phyloP scores from a whole-genome alignment of 202 grass and related monocot species.

The Zoysia matrella region DNA sequence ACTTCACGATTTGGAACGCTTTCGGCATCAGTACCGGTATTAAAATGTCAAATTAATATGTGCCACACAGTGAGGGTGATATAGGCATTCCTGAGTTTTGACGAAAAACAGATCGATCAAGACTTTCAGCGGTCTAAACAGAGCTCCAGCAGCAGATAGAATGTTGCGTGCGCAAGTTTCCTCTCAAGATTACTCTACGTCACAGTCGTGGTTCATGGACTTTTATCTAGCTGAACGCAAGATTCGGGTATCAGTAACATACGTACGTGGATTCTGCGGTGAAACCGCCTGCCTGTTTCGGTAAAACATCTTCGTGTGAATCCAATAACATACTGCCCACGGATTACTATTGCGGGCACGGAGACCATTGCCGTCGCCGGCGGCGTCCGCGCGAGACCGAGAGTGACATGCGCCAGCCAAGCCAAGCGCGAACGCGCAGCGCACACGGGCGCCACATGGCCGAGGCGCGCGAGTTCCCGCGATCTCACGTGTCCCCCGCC shows the following conservation, averaged over 20 bases:
- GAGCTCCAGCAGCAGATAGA: not conserved
- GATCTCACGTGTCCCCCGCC: conserved; percentile 22
- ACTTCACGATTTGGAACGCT: not conserved
- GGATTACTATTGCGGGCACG: no score
- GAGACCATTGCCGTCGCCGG: not conserved
- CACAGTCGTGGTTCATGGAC: not conserved
- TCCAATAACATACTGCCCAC: no score
- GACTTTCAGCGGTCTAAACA: not conserved
- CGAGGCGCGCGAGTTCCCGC: not conserved
- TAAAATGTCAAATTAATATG: not conserved
- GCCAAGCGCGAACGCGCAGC: not conserved
- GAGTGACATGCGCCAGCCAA: not conserved
- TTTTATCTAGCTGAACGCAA: not conserved
- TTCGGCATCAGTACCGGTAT: not conserved
- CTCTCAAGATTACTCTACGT: not conserved
- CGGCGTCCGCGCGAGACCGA: not conserved
- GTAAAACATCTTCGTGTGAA: not conserved
- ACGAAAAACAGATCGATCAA: not conserved
- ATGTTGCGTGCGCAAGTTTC: not conserved
- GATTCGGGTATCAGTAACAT: not conserved
- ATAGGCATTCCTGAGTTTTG: not conserved
- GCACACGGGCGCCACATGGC: conserved; percentile 19
- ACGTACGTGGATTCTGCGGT: not conserved
- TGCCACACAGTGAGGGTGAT: not conserved
- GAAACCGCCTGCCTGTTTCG: not conserved